A percentile compares a stretch with the other conserved stretches of the same genome.
These are phyloP conservation scores for Hirsutella rhossiliensis DNA, from an alignment of 2,329 filamentous ascomycete genomes.

Conservation along the genomic window DNA sequence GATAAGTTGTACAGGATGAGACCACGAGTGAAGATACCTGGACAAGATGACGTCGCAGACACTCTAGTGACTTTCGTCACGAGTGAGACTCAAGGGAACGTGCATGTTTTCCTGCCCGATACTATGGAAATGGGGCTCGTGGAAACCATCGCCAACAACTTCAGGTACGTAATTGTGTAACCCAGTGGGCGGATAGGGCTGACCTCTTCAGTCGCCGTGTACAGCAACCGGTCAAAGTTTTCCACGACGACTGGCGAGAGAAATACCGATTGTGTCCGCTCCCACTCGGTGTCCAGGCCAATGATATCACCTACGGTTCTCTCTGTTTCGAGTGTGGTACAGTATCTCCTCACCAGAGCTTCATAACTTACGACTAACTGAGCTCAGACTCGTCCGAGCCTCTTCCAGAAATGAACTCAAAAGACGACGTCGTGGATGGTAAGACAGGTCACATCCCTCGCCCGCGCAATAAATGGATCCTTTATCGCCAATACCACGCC, in stretches of 20 bases:
- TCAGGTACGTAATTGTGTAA: conserved; percentile 10
- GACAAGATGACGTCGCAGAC: conserved; percentile 2
- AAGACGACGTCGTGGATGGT: not conserved
- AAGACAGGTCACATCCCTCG: conserved; percentile 11
- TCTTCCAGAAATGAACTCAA: not conserved
- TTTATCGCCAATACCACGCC: conserved; percentile 18
- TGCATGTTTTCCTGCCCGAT: conserved; percentile 15
- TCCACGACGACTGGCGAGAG: conserved; percentile 9
- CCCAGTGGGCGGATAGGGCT: not conserved
- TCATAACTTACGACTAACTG: not conserved
- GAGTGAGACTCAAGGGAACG: conserved; percentile 9
- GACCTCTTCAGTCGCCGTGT: conserved; percentile 8
- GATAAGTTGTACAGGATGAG: conserved; percentile 1
- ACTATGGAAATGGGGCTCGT: conserved; percentile 8
- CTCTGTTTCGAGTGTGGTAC: conserved; percentile 11
- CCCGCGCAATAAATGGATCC: conserved; percentile 19
- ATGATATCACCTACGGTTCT: conserved; percentile 6
- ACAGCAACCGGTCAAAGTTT: conserved; percentile 14
- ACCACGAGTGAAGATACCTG: conserved; percentile 2
- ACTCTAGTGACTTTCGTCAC: conserved; percentile 13
- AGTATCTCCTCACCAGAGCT: not conserved
- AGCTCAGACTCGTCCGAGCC: conserved; percentile 4
- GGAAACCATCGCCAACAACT: conserved; percentile 10
- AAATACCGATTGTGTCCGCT: conserved; percentile 16
- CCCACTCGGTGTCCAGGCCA: conserved; percentile 4